Conservation (phyloP, 306 rosid genomes). For the Psophocarpus tetragonolobus region DNA sequence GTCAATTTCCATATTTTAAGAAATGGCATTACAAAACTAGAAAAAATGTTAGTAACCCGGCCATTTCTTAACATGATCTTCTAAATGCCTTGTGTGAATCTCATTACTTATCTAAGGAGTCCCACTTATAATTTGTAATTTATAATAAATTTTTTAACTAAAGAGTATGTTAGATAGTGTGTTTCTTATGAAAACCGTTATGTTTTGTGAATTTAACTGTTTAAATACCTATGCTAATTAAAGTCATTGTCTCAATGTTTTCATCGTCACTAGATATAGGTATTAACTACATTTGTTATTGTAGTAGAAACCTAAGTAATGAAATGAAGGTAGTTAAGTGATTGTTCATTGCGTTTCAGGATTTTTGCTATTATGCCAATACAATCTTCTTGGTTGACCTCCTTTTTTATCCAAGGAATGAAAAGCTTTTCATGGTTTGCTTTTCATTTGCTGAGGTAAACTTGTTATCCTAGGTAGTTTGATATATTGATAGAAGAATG, state of each 20-base stretch:
- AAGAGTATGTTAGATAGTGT: neutral
- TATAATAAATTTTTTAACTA: neutral
- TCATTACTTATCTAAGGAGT: neutral
- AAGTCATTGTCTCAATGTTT: neutral
- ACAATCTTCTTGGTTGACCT: slow-evolving; percentile 72
- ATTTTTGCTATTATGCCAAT: slow-evolving; percentile 85
- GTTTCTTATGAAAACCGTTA: no score
- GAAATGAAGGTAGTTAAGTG: slow-evolving; percentile 25
- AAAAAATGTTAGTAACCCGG: neutral
- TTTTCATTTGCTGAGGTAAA: slow-evolving; percentile 89
- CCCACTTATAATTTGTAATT: neutral
- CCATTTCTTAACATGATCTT: neutral
- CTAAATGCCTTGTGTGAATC: neutral
- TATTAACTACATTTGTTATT: neutral
- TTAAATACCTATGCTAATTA: neutral
- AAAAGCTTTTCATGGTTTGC: slow-evolving; percentile 79
- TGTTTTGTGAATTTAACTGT: slow-evolving; percentile 2
- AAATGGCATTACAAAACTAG: neutral
- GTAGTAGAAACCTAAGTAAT: neutral
- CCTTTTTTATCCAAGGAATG: slow-evolving; percentile 66
- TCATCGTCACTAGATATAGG: neutral
- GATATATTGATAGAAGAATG: neutral
- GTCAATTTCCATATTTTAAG: neutral
- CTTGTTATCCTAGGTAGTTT: slow-evolving; percentile 13
- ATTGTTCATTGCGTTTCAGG: slow-evolving; percentile 49